These are phyloP conservation scores for Raffaelea albimanens DNA, from an alignment of 2,329 filamentous ascomycete genomes.

Conservation along the genomic window DNA sequence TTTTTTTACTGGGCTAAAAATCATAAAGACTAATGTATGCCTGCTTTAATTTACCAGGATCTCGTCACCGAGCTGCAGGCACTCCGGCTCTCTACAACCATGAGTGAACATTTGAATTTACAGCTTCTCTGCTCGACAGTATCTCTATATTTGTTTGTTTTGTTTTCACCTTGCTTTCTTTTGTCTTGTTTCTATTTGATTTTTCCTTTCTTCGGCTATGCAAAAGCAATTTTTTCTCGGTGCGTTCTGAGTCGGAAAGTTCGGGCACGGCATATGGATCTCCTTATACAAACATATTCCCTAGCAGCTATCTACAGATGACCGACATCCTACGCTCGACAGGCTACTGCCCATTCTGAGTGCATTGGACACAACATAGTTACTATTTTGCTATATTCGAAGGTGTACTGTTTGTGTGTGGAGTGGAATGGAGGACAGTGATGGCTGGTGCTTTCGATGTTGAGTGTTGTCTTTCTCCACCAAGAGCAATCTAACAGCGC, in stretches of 20 bases:
- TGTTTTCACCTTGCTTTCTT: not conserved
- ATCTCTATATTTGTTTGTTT: not conserved
- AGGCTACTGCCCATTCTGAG: conserved; percentile 25
- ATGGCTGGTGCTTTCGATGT: not conserved
- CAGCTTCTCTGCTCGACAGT: not conserved
- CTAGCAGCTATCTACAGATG: conserved; percentile 26
- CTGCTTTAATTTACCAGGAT: not conserved
- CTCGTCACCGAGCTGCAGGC: conserved; percentile 6
- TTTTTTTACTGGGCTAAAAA: no score
- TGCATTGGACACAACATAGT: conserved; percentile 29
- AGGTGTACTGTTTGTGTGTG: conserved; percentile 7
- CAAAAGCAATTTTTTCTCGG: conserved; percentile 14
- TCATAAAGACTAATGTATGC: not conserved
- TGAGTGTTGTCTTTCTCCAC: no score
- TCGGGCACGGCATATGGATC: conserved; percentile 22
- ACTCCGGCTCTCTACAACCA: conserved; percentile 3
- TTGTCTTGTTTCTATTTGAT: conserved; percentile 4
- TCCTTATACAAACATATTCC: conserved; percentile 25
- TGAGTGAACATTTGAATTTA: not conserved
- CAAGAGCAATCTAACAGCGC: not conserved
- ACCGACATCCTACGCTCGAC: conserved; percentile 28
- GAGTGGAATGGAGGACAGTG: not conserved
- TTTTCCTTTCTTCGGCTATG: conserved; percentile 1
- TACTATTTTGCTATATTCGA: conserved; percentile 25
- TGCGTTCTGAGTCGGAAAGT: conserved; percentile 17